phyloP scores from a whole-genome alignment of 1,284 basidiomycete genomes.

The Leucoagaricus sp. region DNA sequence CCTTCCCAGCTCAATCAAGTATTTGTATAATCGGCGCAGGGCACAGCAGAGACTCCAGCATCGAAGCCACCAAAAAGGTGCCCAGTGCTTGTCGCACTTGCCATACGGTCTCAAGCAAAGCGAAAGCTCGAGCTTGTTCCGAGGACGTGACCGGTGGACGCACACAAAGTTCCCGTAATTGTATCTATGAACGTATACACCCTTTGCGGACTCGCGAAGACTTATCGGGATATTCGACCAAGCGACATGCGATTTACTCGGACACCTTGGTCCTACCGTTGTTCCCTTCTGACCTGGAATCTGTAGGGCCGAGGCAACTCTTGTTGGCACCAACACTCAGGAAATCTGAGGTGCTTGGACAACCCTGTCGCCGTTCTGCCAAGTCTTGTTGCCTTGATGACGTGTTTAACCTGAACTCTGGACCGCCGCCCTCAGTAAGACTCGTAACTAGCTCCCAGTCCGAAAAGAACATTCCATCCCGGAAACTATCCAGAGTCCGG shows the following conservation, averaged over 20 bases:
- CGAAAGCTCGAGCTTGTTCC: background rate
- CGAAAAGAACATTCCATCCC: background rate
- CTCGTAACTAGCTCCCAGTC: background rate
- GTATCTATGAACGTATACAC: conserved; percentile 4
- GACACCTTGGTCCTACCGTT: conserved; percentile 26
- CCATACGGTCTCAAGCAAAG: background rate
- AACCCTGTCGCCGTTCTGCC: background rate
- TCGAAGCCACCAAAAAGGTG: background rate
- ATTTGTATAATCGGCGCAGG: background rate
- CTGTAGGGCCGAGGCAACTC: background rate
- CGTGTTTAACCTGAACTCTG: background rate
- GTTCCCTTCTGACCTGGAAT: conserved; percentile 9
- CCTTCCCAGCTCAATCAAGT: background rate
- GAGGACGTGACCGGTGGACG: conserved; percentile 1
- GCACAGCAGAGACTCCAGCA: background rate
- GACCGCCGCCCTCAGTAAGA: background rate
- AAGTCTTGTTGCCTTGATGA: background rate
- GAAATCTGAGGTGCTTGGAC: background rate
- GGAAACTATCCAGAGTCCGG: background rate
- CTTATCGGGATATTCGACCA: conserved; percentile 23
- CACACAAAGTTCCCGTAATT: background rate
- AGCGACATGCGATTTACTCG: conserved; percentile 39
- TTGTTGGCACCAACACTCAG: background rate
- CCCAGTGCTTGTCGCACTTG: background rate
- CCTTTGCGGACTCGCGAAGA: conserved; percentile 14